Evolutionary conservation across 148 eudicot genomes (phyloP).

Genomic region (Vaccinium macrocarpon): DNA sequence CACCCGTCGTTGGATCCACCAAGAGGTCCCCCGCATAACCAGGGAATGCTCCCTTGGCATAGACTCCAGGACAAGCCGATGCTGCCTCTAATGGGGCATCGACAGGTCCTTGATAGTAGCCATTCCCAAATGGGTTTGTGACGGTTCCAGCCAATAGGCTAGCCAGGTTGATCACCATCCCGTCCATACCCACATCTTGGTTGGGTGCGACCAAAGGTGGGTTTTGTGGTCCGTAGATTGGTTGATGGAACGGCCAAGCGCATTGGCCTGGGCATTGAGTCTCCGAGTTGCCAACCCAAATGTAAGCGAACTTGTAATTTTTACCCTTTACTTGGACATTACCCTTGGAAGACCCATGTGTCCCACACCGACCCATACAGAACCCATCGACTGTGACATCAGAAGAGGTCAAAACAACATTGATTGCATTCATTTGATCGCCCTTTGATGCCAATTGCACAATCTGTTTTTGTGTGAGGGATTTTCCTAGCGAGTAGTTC

Average conservation of each 20-base stretch:
- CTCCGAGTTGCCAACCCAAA: neutral
- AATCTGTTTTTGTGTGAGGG: conserved; percentile 2
- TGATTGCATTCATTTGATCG: neutral
- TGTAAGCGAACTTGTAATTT: conserved; percentile 14
- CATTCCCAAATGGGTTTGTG: conserved; percentile 19
- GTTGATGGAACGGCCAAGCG: too few relatives aligned
- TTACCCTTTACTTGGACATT: neutral
- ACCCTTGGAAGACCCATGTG: conserved; percentile 7
- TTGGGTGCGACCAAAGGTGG: too few relatives aligned
- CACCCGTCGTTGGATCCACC: conserved; percentile 25
- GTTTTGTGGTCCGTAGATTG: too few relatives aligned
- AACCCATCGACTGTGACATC: conserved; percentile 20
- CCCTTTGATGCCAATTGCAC: conserved; percentile 12
- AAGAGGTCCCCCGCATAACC: conserved; percentile 24
- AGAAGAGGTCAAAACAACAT: neutral
- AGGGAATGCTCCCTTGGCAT: conserved; percentile 21
- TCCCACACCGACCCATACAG: conserved; percentile 14
- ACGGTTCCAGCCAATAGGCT: conserved; percentile 9
- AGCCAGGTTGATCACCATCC: conserved; percentile 17
- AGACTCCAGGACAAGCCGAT: conserved; percentile 21
- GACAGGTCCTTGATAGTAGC: conserved; percentile 21
- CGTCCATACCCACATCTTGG: too few relatives aligned
- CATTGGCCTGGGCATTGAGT: conserved; percentile 21
- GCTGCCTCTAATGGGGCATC: conserved; percentile 26
- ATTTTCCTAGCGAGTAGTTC: too few relatives aligned